phyloP scores from a whole-genome alignment of 257 asterid species.

The Rhazya stricta region DNA sequence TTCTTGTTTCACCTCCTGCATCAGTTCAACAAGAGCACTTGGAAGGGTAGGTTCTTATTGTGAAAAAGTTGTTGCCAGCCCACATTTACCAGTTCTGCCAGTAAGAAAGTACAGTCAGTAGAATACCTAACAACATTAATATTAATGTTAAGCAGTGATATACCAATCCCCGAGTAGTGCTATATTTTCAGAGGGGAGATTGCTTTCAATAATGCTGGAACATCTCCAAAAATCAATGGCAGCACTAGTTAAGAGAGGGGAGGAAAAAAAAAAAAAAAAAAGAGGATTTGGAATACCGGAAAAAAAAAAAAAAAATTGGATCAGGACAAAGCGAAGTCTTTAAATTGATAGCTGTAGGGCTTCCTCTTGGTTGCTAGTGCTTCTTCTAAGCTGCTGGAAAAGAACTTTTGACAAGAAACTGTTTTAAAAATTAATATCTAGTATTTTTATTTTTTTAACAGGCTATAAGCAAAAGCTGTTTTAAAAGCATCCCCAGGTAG shows the following conservation, averaged over 20 bases:
- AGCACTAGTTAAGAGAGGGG: too few species aligned
- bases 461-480: too few species aligned
- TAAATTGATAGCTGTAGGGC: constrained; percentile 12
- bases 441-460: too few species aligned
- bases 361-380: too few species aligned
- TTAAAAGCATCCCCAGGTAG: too few species aligned
- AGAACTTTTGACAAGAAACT: too few species aligned
- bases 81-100: constrained; percentile 83
- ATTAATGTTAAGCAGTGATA: constrained; percentile 1
- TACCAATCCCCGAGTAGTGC: constrained; percentile 85
- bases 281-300: background rate
- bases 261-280: constrained; percentile 8
- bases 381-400: too few species aligned
- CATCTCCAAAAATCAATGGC: constrained; percentile 86
- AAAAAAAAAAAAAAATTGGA: background rate
- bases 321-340: background rate
- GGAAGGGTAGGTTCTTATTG: constrained; percentile 50
- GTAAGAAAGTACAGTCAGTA: too few species aligned
- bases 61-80: constrained; percentile 77
- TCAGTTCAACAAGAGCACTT: constrained; percentile 45
- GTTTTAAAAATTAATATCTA: too few species aligned
- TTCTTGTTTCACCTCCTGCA: constrained; percentile 60
- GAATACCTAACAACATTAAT: too few species aligned
- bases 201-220: constrained; percentile 66
- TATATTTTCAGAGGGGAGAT: constrained; percentile 62